Evolutionary conservation across 2,329 filamentous ascomycete species (phyloP), one percentile per base, ranked within the genome.

Genomic region (Fusarium chuoi): DNA sequence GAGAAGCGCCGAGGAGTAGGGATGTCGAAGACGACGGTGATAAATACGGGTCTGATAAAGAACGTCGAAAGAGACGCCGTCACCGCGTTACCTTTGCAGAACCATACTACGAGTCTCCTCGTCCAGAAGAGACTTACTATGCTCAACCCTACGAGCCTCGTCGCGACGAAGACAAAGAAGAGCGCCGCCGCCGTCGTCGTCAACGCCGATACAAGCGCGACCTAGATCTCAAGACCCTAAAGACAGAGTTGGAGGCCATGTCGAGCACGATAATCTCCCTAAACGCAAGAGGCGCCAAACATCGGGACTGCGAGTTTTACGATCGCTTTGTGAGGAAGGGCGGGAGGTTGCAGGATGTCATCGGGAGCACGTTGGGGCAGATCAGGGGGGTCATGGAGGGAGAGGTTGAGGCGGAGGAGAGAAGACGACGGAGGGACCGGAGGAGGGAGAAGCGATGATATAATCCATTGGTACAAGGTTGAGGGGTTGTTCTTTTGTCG

Each of bases 181-280:
- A 74, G 36, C 72, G 71, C 14, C 71, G 70, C 33, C 69, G 71
- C 1, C 74, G 65, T 8, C 68, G 75, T 13, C 75, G 73, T 9
- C 74, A 72, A 36, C 70, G 69, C 4, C 67, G 65, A 28, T 74
- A 64, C 59, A 64, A 71, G 26, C 67, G 67, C 10, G 70, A 63
- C 9, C 57, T 78, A 5, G 74, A 78, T 52, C 71, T 78, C 33
- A 75, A 68, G 58, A 70, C 62, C 7, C 74, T 78, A 44, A 70
- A 63, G 60, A 69, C 73, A n/a, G 76, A 78, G 35, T 65, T 78
- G 24, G 76, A 78, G 39, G 69, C 67, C 52, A 78, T 78, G 76
- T 78, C 76, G 7, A 76, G 75, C 64, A 78, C 76, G 22, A 77
- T 78, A 62, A 78, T 78, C 51, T 66, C 65, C 13, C 46, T 78